These are phyloP conservation scores for Dactylellina leptospora DNA, from an alignment of 2,329 filamentous ascomycete genomes.

Conservation along the genomic window DNA sequence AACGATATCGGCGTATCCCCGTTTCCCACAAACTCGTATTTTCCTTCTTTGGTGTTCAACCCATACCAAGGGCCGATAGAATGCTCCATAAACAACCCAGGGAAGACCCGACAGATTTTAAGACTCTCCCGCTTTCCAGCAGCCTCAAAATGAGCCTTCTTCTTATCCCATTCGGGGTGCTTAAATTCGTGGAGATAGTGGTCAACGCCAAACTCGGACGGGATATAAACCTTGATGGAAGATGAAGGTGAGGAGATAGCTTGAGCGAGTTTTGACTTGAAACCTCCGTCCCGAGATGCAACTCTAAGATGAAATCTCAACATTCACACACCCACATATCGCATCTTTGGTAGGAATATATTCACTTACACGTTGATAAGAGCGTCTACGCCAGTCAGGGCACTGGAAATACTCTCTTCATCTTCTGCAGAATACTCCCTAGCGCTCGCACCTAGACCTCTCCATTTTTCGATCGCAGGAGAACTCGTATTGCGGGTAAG, in stretches of 20 bases:
- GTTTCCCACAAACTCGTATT: slow-evolving; percentile 58
- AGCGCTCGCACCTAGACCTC: slow-evolving; percentile 11
- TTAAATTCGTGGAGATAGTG: slow-evolving; percentile 60
- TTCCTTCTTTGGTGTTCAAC: slow-evolving; percentile 57
- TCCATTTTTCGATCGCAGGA: slow-evolving; percentile 24
- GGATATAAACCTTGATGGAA: slow-evolving; percentile 59
- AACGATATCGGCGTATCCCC: slow-evolving; percentile 57
- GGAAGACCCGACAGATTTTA: slow-evolving; percentile 58
- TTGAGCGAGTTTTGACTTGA: slow-evolving; percentile 40
- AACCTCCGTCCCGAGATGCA: slow-evolving; percentile 29
- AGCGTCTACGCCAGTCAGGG: slow-evolving; percentile 58
- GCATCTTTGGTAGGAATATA: background rate
- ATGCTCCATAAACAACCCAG: slow-evolving; percentile 59
- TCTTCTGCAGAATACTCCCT: slow-evolving; percentile 34
- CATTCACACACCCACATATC: background rate
- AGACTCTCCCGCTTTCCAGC: slow-evolving; percentile 50
- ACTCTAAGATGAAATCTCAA: slow-evolving; percentile 29
- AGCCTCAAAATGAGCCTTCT: slow-evolving; percentile 58
- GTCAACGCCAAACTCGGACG: slow-evolving; percentile 61
- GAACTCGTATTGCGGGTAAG: slow-evolving; percentile 26
- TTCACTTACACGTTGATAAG: slow-evolving; percentile 58
- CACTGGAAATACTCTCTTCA: slow-evolving; percentile 53
- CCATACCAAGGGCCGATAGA: slow-evolving; percentile 60
- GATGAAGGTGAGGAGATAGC: slow-evolving; percentile 46
- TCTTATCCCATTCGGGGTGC: slow-evolving; percentile 59